phyloP scores from a whole-genome alignment of 805 yeast species.

The Metschnikowia baotianmanensis region DNA sequence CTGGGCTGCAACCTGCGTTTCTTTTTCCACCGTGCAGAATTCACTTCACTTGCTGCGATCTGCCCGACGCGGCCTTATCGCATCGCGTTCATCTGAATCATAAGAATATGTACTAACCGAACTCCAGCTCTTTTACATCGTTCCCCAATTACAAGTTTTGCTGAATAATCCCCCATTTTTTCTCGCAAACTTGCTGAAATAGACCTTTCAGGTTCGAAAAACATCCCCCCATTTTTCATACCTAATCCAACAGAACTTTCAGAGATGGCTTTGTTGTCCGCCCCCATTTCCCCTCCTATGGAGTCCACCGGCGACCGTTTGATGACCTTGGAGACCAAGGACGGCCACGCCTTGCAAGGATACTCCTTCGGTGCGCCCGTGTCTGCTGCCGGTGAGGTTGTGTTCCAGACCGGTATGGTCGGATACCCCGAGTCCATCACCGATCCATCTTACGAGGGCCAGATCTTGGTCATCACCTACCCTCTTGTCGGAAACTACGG shows the following conservation, averaged over 20 bases:
- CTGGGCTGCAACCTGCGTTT: too few relatives aligned
- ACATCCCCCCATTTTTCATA: constrained; percentile 5
- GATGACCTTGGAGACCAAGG: constrained; percentile 84
- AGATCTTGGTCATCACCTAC: constrained; percentile 91
- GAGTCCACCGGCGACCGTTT: constrained; percentile 77
- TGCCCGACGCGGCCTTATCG: too few relatives aligned
- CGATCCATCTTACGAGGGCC: constrained; percentile 98
- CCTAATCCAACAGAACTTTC: constrained; percentile 9
- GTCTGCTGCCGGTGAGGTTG: constrained; percentile 93
- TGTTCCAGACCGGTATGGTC: constrained; percentile 99
- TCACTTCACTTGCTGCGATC: too few relatives aligned
- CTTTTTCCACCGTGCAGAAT: too few relatives aligned
- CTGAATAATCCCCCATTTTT: constrained; percentile 10
- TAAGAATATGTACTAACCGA: constrained; percentile 14
- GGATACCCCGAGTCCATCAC: constrained; percentile 98
- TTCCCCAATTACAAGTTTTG: constrained; percentile 10
- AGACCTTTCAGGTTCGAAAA: constrained; percentile 2
- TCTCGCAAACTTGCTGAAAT: constrained; percentile 11
- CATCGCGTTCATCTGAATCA: too few relatives aligned
- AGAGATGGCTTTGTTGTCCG: constrained; percentile 50
- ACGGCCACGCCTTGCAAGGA: constrained; percentile 86
- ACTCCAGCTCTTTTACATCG: constrained; percentile 10
- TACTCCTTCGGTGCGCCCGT: constrained; percentile 94
- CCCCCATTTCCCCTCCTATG: constrained; percentile 90
- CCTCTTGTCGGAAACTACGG: constrained; percentile 99